These are phyloP conservation scores for Metschnikowia gelsemii DNA, from an alignment of 805 yeast species.

Conservation along the genomic window DNA sequence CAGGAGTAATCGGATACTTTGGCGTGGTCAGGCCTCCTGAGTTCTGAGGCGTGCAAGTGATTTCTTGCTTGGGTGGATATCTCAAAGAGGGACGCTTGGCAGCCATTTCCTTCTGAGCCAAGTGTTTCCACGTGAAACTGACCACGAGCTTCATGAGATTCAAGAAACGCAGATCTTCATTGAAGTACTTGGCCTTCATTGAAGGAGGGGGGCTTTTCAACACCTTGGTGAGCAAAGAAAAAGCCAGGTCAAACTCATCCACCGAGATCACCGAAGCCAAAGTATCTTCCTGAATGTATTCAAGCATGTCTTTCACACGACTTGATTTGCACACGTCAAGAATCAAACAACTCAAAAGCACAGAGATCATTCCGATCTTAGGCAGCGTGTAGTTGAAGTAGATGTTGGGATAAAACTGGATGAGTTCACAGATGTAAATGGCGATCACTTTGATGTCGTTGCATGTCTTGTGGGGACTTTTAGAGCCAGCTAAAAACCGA, in stretches of 20 bases:
- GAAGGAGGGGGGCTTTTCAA: slow-evolving; percentile 48
- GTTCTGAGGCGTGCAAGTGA: slow-evolving; percentile 12
- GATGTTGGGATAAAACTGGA: slow-evolving; percentile 59
- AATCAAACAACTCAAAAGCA: slow-evolving; percentile 43
- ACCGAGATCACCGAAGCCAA: slow-evolving; percentile 9
- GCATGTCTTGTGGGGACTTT: slow-evolving; percentile 27
- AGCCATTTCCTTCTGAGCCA: slow-evolving; percentile 16
- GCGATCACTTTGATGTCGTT: slow-evolving; percentile 56
- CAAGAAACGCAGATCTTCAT: slow-evolving; percentile 34
- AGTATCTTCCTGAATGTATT: slow-evolving; percentile 20
- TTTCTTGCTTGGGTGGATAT: slow-evolving; percentile 2
- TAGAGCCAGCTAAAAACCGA: slow-evolving; percentile 29
- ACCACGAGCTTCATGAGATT: slow-evolving; percentile 38
- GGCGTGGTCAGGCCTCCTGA: slow-evolving; percentile 33
- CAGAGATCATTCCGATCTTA: slow-evolving; percentile 41
- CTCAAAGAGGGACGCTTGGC: slow-evolving; percentile 6
- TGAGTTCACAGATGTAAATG: slow-evolving; percentile 62
- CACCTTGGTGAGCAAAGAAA: slow-evolving; percentile 32
- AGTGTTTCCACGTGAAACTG: slow-evolving; percentile 30
- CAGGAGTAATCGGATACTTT: slow-evolving; percentile 25
- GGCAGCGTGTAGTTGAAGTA: slow-evolving; percentile 58
- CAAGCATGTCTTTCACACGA: slow-evolving; percentile 13
- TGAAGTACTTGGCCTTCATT: slow-evolving; percentile 45
- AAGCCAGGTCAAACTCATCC: slow-evolving; percentile 17
- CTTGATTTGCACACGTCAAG: slow-evolving; percentile 31